phyloP scores from a whole-genome alignment of 176 grass and related monocot species.

The Hyparrhenia diplandra region DNA sequence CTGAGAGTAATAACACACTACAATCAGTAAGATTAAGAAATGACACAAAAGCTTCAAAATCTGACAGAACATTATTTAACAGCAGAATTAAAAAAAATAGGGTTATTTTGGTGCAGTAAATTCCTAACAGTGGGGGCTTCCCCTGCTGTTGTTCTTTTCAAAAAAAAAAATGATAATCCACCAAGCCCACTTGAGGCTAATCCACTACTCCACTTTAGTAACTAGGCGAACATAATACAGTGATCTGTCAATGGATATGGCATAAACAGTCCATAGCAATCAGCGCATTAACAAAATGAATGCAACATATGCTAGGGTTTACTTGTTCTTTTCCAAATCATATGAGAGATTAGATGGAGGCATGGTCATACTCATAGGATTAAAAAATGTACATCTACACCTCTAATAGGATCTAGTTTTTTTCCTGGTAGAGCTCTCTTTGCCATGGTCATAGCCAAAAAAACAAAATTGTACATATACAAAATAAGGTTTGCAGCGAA shows the following conservation, averaged over 20 bases:
- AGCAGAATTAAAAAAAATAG: background rate
- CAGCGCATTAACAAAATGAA: background rate
- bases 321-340: background rate
- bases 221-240: background rate
- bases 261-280: background rate
- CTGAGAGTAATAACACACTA: slow-evolving; percentile 9
- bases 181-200: background rate
- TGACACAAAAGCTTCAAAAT: background rate
- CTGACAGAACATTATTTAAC: background rate
- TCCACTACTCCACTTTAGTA: background rate
- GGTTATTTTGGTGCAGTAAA: too few relatives aligned
- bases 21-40: background rate
- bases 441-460: background rate
- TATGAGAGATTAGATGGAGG: background rate
- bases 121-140: too few relatives aligned
- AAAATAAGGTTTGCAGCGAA: background rate
- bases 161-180: too few relatives aligned
- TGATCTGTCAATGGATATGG: background rate
- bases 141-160: too few relatives aligned
- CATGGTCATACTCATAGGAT: background rate
- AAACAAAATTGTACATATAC: background rate
- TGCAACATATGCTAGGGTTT: background rate
- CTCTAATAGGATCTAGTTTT: background rate
- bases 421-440: background rate
- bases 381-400: background rate